phyloP scores from a whole-genome alignment of 495 filamentous ascomycete species.

The Lasiosphaeria miniovina region DNA sequence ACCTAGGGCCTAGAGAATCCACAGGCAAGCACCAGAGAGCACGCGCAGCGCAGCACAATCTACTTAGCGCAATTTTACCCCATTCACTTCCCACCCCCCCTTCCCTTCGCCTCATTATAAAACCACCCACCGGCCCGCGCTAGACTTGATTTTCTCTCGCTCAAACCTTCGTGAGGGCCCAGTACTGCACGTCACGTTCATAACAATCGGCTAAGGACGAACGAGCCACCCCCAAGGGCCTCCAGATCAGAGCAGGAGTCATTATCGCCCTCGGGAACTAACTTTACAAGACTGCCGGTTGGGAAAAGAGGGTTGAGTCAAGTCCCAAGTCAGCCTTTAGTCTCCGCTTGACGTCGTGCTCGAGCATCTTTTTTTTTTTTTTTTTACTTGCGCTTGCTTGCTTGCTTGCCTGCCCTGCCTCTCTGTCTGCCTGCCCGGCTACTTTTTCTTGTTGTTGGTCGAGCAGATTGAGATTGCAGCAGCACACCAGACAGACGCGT shows the following conservation, averaged over 20 bases:
- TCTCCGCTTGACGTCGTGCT: not conserved
- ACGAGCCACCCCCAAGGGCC: conserved; percentile 4
- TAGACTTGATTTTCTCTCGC: conserved; percentile 34
- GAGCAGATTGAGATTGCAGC: not conserved
- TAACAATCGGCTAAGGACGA: conserved; percentile 27
- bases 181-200: conserved; percentile 24
- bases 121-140: conserved; percentile 29
- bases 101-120: conserved; percentile 27
- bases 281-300: conserved; percentile 14
- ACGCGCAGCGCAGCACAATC: not conserved
- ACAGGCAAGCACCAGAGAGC: not conserved
- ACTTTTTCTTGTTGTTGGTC: not conserved
- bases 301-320: not conserved
- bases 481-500: too few relatives aligned
- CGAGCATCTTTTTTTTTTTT: not conserved
- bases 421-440: not conserved
- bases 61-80: conserved; percentile 15
- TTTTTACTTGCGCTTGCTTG: too few relatives aligned
- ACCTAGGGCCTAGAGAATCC: conserved; percentile 1
- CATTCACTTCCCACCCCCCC: conserved; percentile 21
- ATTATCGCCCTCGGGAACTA: conserved; percentile 8
- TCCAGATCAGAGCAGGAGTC: conserved; percentile 11
- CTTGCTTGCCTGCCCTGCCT: not conserved
- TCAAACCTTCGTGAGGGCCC: conserved; percentile 21
- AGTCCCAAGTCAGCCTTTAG: too few relatives aligned